A percentile compares a stretch with the other conserved stretches of the same genome.
Evolutionary conservation across 176 grass and related monocot species (phyloP).

Genomic region (Tillandsia leiboldiana): DNA sequence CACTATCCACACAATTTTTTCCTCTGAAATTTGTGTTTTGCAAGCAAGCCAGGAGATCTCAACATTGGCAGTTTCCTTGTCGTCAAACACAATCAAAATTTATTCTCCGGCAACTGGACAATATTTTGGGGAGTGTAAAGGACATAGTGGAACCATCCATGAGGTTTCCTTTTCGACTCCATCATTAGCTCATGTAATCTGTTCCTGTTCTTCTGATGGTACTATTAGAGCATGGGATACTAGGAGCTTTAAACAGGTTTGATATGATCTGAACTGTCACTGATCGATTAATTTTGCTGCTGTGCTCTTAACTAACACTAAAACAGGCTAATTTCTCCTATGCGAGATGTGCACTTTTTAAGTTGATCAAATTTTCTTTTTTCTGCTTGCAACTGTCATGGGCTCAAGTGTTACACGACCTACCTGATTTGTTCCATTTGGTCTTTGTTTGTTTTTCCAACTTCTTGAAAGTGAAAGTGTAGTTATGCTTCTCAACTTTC

Average conservation of each 20-base stretch:
- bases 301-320: background rate
- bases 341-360: too few relatives aligned
- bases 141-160: slow-evolving; percentile 57
- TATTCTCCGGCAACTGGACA: slow-evolving; percentile 79
- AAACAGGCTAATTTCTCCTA: too few relatives aligned
- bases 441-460: background rate
- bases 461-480: too few relatives aligned
- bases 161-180: slow-evolving; percentile 77
- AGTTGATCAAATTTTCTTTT: too few relatives aligned
- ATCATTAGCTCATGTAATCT: slow-evolving; percentile 53
- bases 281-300: background rate
- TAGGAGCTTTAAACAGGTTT: slow-evolving; percentile 82
- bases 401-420: too few relatives aligned
- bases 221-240: slow-evolving; percentile 93
- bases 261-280: background rate
- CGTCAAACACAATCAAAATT: slow-evolving; percentile 62
- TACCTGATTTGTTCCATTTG: background rate
- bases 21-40: slow-evolving; percentile 15
- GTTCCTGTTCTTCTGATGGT: slow-evolving; percentile 76
- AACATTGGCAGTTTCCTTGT: slow-evolving; percentile 71
- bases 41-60: slow-evolving; percentile 74
- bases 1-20: background rate
- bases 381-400: too few relatives aligned
- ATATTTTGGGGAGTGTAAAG: slow-evolving; percentile 68
- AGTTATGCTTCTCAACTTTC: too few relatives aligned